Evolutionary conservation across 2,329 filamentous ascomycete genomes (phyloP).

Genomic region (Aspergillus aculeatus): DNA sequence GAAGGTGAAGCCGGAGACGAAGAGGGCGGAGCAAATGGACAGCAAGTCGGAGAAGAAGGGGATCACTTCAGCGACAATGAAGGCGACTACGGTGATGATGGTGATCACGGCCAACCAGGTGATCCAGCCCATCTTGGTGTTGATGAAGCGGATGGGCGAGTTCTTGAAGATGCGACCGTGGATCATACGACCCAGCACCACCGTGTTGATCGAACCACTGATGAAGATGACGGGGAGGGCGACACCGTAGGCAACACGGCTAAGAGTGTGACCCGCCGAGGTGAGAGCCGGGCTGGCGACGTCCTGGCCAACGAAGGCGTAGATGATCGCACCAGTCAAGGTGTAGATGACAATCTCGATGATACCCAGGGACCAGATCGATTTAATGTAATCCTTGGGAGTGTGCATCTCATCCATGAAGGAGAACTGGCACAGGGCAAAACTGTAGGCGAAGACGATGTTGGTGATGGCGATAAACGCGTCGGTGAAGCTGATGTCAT

Average conservation of each 20-base stretch:
- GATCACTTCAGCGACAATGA: slow-evolving; percentile 80
- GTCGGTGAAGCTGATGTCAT: slow-evolving; percentile 31
- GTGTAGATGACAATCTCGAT: slow-evolving; percentile 27
- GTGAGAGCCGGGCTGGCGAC: slow-evolving; percentile 35
- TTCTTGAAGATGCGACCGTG: slow-evolving; percentile 36
- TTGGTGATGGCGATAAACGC: slow-evolving; percentile 37
- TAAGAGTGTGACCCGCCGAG: slow-evolving; percentile 27
- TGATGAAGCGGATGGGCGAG: slow-evolving; percentile 36
- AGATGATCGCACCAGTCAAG: slow-evolving; percentile 28
- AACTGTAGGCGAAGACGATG: slow-evolving; percentile 45
- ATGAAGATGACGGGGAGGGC: slow-evolving; percentile 39
- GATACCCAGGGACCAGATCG: slow-evolving; percentile 24
- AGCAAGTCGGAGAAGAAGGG: slow-evolving; percentile 75
- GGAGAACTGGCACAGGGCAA: slow-evolving; percentile 35
- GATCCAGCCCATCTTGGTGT: slow-evolving; percentile 36
- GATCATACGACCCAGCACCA: slow-evolving; percentile 34
- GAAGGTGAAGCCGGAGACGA: slow-evolving; percentile 88
- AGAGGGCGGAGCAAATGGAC: slow-evolving; percentile 59
- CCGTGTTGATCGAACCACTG: slow-evolving; percentile 38
- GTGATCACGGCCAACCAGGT: slow-evolving; percentile 32
- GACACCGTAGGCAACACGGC: slow-evolving; percentile 34
- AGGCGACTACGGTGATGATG: slow-evolving; percentile 71
- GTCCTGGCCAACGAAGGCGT: slow-evolving; percentile 34
- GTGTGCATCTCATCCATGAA: slow-evolving; percentile 31
- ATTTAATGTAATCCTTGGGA: slow-evolving; percentile 25